Evolutionary conservation across 768 basidiomycete species (phyloP).

Genomic region (Rhodotorula taiwanensis): DNA sequence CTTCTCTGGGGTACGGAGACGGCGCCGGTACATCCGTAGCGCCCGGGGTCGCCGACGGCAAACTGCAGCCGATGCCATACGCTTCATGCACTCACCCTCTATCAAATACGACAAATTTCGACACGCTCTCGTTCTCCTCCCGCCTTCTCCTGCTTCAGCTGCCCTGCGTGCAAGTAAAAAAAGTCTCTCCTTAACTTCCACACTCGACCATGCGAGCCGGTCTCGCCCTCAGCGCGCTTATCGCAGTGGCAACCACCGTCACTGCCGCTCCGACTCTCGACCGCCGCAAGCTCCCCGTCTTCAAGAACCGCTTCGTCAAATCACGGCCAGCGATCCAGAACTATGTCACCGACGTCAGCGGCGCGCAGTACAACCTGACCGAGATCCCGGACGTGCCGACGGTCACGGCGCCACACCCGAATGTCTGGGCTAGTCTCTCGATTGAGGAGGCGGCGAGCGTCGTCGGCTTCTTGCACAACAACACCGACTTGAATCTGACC

Average conservation of each 20-base stretch:
- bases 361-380: neutral
- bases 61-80: no score
- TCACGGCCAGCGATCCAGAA: neutral
- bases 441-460: slow-evolving; percentile 29
- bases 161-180: no score
- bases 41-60: no score
- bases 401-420: slow-evolving; percentile 20
- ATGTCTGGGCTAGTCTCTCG: slow-evolving; percentile 27
- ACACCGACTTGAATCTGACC: slow-evolving; percentile 37
- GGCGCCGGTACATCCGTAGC: no score
- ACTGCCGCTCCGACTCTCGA: slow-evolving; percentile 8
- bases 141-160: no score
- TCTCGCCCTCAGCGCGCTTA: neutral
- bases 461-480: slow-evolving; percentile 31
- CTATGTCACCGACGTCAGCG: neutral
- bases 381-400: slow-evolving; percentile 2
- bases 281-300: slow-evolving; percentile 6
- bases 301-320: neutral
- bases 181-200: no score
- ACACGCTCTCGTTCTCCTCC: neutral
- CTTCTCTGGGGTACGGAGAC: no score
- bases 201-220: no score
- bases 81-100: no score
- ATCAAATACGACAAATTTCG: no score
- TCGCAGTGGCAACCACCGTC: neutral